Conservation (phyloP, 2,329 filamentous ascomycete species). For the Ploettnerulaceae sp. region DNA sequence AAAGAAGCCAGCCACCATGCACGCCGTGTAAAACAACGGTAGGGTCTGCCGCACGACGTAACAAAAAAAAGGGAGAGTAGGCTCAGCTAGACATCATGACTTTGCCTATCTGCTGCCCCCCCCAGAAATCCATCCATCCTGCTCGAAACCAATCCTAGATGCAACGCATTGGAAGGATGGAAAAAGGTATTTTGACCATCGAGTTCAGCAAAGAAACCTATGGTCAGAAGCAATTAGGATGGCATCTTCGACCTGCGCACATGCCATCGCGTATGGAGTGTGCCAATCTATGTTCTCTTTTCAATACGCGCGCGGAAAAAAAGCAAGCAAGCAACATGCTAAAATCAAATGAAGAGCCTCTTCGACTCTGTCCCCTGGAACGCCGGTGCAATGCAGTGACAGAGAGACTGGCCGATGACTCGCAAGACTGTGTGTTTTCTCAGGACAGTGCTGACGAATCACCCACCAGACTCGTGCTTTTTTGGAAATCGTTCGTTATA, state of each 20-base stretch:
- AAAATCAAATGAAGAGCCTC: constrained; percentile 29
- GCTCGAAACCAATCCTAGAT: too few species aligned
- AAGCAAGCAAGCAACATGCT: constrained; percentile 28
- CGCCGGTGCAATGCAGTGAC: constrained; percentile 34
- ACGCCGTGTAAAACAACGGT: not conserved
- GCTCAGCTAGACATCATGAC: not conserved
- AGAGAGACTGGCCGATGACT: constrained; percentile 23
- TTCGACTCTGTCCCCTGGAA: constrained; percentile 26
- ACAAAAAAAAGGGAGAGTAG: not conserved
- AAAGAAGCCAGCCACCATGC: constrained; percentile 9
- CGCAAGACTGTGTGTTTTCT: constrained; percentile 23
- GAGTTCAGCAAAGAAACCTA: constrained; percentile 8
- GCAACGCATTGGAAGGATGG: constrained; percentile 2
- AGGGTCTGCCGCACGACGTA: constrained; percentile 11
- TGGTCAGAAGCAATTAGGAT: constrained; percentile 37
- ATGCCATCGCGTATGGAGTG: constrained; percentile 37
- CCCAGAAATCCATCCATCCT: not conserved
- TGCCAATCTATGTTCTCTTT: constrained; percentile 34
- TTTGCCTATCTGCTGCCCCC: constrained; percentile 4
- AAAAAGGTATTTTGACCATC: constrained; percentile 9
- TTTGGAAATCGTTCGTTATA: constrained; percentile 31
- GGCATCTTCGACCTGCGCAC: constrained; percentile 40
- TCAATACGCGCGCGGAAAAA: constrained; percentile 5
- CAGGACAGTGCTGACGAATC: constrained; percentile 14
- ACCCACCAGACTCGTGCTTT: constrained; percentile 24